Percentiles rank a stretch among this genome's conserved stretches.
These are phyloP conservation scores for Sesbania bispinosa DNA, from an alignment of 306 rosid species.

Conservation along the genomic window DNA sequence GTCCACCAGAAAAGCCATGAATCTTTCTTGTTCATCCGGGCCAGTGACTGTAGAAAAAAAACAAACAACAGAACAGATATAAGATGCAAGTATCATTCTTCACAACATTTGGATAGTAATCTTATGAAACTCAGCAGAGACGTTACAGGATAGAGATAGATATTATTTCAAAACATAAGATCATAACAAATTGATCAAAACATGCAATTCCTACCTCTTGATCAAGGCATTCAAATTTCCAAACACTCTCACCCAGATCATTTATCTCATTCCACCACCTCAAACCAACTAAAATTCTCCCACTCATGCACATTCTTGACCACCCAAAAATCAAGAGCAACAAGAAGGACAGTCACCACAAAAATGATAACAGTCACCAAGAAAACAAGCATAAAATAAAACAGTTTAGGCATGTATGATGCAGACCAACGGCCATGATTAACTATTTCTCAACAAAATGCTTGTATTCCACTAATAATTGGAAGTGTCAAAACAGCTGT, in stretches of 20 bases:
- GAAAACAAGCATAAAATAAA: no score
- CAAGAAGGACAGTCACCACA: conserved; percentile 80
- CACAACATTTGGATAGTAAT: no score
- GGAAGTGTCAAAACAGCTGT: no score
- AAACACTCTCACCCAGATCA: no score
- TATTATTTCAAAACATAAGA: not conserved
- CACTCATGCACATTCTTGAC: conserved; percentile 94
- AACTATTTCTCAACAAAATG: no score
- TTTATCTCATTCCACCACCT: conserved; percentile 97
- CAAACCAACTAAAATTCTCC: conserved; percentile 83
- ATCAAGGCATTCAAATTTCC: conserved; percentile 88
- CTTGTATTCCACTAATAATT: no score
- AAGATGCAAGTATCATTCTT: not conserved
- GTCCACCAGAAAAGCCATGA: no score
- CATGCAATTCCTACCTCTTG: conserved; percentile 55
- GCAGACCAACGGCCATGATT: no score
- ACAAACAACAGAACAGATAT: conserved; percentile 1
- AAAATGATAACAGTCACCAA: conserved; percentile 86
- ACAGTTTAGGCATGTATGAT: no score
- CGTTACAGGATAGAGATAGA: no score
- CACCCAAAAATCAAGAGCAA: conserved; percentile 91
- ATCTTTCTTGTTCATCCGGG: conserved; percentile 86
- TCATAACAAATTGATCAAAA: not conserved
- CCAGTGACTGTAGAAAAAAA: conserved; percentile 56
- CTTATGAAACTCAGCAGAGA: no score